phyloP scores from a whole-genome alignment of 352 stramenopile species.

The Phytopythium ostracodes region DNA sequence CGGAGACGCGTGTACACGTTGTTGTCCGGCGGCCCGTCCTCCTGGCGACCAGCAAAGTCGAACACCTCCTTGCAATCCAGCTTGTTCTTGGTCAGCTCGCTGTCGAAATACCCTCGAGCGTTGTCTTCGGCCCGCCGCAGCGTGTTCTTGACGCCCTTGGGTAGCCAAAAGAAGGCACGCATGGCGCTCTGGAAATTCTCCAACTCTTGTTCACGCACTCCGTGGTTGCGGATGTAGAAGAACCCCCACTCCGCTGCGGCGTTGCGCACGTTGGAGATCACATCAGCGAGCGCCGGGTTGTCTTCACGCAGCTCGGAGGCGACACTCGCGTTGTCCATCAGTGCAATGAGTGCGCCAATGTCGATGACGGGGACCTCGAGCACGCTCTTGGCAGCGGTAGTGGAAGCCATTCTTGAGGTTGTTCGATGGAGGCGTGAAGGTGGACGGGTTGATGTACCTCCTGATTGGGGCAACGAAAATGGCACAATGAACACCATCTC shows the following conservation, averaged over 20 bases:
- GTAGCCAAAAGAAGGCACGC: slow-evolving; percentile 80
- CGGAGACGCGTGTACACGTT: slow-evolving; percentile 56
- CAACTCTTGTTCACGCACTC: slow-evolving; percentile 53
- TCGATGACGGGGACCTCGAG: slow-evolving; percentile 39
- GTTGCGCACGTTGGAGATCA: slow-evolving; percentile 36
- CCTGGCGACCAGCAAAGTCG: slow-evolving; percentile 50
- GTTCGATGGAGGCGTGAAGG: neutral
- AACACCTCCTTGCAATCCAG: slow-evolving; percentile 91
- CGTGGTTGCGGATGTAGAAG: slow-evolving; percentile 91
- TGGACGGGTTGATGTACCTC: neutral
- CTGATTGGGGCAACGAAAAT: neutral
- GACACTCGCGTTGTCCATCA: slow-evolving; percentile 29
- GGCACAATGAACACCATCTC: neutral
- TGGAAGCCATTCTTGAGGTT: neutral
- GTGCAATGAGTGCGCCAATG: slow-evolving; percentile 38
- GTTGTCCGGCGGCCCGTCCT: slow-evolving; percentile 32
- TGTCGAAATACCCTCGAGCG: slow-evolving; percentile 90
- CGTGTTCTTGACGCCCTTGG: slow-evolving; percentile 43
- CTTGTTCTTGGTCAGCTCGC: slow-evolving; percentile 93
- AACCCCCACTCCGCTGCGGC: slow-evolving; percentile 87
- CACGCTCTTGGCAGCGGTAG: neutral
- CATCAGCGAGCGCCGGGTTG: slow-evolving; percentile 14
- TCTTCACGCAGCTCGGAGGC: slow-evolving; percentile 14
- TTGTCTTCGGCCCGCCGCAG: slow-evolving; percentile 78
- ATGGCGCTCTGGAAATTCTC: slow-evolving; percentile 57